These are phyloP conservation scores for Glycine latifolia DNA, from an alignment of 306 rosid genomes.

Conservation along the genomic window DNA sequence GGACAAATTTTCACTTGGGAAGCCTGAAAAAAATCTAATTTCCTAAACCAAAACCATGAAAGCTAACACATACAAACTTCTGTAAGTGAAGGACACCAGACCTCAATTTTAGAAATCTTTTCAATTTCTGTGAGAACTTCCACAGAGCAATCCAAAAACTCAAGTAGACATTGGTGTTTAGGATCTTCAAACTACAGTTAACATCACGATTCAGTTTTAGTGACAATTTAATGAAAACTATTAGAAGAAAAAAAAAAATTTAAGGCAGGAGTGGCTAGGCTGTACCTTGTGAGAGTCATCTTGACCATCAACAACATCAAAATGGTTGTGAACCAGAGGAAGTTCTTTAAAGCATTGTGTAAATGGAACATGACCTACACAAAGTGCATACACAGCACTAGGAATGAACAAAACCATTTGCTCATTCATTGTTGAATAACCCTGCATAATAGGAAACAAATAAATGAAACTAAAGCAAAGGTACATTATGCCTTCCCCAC, in stretches of 20 bases:
- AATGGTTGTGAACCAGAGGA: conserved; percentile 49
- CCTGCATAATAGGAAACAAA: conserved; percentile 58
- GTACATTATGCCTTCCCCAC: conserved; percentile 18
- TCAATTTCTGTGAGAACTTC: conserved; percentile 72
- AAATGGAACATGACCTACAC: conserved; percentile 72
- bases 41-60: conserved; percentile 34
- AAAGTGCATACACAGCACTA: conserved; percentile 83
- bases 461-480: conserved; percentile 27
- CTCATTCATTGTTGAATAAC: conserved; percentile 58
- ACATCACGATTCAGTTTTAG: conserved; percentile 45
- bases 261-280: conserved; percentile 37
- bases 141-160: conserved; percentile 75
- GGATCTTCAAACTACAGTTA: conserved; percentile 68
- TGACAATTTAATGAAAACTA: conserved; percentile 23
- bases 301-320: conserved; percentile 53
- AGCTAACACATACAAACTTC: conserved; percentile 39
- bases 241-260: conserved; percentile 9
- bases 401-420: conserved; percentile 69
- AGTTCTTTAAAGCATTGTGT: conserved; percentile 54
- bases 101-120: conserved; percentile 68
- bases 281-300: conserved; percentile 63
- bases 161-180: conserved; percentile 57
- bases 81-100: conserved; percentile 44
- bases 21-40: conserved; percentile 56
- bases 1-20: conserved; percentile 52